Percentiles rank a stretch among this genome's conserved stretches.
Conservation (phyloP, 306 rosid genomes). For the Cucumis hystrix region DNA sequence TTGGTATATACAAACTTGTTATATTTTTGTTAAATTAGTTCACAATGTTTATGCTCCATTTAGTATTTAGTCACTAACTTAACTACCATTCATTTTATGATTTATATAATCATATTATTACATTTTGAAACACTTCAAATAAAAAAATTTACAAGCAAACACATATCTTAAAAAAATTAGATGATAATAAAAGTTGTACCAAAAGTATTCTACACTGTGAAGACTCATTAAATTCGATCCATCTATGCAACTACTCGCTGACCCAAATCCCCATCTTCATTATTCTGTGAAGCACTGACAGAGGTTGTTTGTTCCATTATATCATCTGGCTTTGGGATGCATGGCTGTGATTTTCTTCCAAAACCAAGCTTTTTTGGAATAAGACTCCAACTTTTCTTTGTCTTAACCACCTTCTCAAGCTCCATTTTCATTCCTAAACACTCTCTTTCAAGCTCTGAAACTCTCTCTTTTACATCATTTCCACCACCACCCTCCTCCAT, state of each 20-base stretch:
- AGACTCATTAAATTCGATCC: neutral
- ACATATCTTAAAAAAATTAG: too few relatives aligned
- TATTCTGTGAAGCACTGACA: constrained; percentile 25
- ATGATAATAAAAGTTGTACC: too few relatives aligned
- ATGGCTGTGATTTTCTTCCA: constrained; percentile 34
- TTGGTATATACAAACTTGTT: too few relatives aligned
- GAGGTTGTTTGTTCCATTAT: constrained; percentile 17
- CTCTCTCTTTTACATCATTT: constrained; percentile 50
- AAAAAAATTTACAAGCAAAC: too few relatives aligned
- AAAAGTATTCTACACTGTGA: neutral
- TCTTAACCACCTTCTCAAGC: constrained; percentile 44
- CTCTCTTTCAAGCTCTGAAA: constrained; percentile 62
- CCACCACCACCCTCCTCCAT: constrained; percentile 22
- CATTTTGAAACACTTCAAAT: too few relatives aligned
- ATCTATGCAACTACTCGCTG: constrained; percentile 11
- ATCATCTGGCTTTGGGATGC: constrained; percentile 18
- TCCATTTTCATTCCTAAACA: constrained; percentile 55
- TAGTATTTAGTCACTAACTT: too few relatives aligned
- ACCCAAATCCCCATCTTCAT: constrained; percentile 19
- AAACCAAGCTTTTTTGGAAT: constrained; percentile 49
- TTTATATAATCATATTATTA: too few relatives aligned
- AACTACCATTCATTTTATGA: too few relatives aligned
- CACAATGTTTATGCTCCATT: too few relatives aligned
- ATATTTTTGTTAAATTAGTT: too few relatives aligned
- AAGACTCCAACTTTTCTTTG: constrained; percentile 62